Percentiles rank a stretch among this genome's conserved stretches.
Evolutionary conservation across 2,329 filamentous ascomycete species (phyloP).

Genomic region (Celoporthe dispersa): DNA sequence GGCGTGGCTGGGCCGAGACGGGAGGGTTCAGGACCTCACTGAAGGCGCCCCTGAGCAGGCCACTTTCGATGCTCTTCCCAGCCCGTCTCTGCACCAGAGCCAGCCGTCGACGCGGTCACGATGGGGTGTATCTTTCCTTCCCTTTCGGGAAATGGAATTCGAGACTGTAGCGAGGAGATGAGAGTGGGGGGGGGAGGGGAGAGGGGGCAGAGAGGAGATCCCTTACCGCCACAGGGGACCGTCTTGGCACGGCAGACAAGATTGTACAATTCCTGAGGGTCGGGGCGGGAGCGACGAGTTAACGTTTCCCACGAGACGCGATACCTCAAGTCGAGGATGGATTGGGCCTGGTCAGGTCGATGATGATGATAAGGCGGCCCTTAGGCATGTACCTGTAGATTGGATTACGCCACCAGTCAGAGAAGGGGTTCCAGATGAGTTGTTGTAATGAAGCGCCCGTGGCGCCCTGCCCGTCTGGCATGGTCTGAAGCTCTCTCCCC

Average conservation of each 20-base stretch:
- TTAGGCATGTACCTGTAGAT: conserved; percentile 50
- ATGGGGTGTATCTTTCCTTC: neutral
- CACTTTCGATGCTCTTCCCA: conserved; percentile 3
- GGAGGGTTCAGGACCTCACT: neutral
- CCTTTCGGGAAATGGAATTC: conserved; percentile 10
- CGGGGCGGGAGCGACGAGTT: conserved; percentile 64
- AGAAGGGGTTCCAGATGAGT: conserved; percentile 24
- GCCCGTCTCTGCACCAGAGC: neutral
- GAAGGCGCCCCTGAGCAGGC: conserved; percentile 8
- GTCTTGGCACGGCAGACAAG: conserved; percentile 48
- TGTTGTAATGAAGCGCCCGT: neutral
- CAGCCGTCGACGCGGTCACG: neutral
- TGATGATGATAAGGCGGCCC: conserved; percentile 40
- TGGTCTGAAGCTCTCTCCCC: neutral
- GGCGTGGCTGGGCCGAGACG: neutral
- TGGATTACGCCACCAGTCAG: conserved; percentile 38
- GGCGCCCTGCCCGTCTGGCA: neutral
- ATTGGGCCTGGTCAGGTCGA: conserved; percentile 38
- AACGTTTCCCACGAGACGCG: conserved; percentile 64
- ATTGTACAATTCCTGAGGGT: conserved; percentile 54
- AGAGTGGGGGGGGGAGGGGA: neutral
- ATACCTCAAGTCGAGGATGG: conserved; percentile 43
- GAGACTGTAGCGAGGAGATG: conserved; percentile 8
- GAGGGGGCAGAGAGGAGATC: conserved; percentile 36
- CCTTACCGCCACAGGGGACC: conserved; percentile 58